Evolutionary conservation across 169 alveolate genomes (phyloP), one percentile per base, ranked within the genome.

Genomic region (Eimeria falciformis): DNA sequence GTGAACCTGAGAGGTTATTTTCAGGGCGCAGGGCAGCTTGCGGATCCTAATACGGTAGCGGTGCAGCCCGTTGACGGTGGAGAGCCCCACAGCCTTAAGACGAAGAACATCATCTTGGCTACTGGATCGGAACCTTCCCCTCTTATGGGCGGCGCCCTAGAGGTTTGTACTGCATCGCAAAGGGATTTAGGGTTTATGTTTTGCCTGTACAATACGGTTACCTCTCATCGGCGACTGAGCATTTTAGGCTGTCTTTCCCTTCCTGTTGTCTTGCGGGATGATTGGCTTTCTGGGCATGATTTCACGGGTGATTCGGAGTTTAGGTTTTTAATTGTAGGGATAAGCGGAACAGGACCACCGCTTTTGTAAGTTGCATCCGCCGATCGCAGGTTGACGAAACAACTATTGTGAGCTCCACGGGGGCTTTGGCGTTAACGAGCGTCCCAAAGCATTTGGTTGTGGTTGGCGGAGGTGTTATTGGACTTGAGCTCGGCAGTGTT

Each of bases 391-490:
- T 96, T 50, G 98, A 97, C 94, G 99, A 97, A 88, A 93, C 96
- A 73, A 94, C 83, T 75, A 95, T 97, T 56, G 96, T 97, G 55
- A 91, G 96, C 27, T 85, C 93, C 14, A 75, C 89, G 27, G 95
- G 95, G 14, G 93, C 91, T 1, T 55, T 84, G 27, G 77, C 88
- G 45, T 33, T 97, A 43, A 87, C 94, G 37, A 69, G 95, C 86
- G 97, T 97, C 55, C 99, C 99, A 21, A 96, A 97, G 96, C 95
- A 94, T 71, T 58, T 98, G 94, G 96, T 97, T 25, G 99, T 98
- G 37, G 96, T 98, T 69, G 99, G 99, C n/a, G 99, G 99, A n/a
- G 99, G 99, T 23, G 99, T 98, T 47, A 98, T 98, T 62, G 99
- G 99, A 40, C 97, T 98, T n/a, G 99, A 98, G 94, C 94, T 98